A percentile compares a stretch with the other conserved stretches of the same genome.
phyloP scores from a whole-genome alignment of 1,284 basidiomycete species.

The Ustilago trichophora region DNA sequence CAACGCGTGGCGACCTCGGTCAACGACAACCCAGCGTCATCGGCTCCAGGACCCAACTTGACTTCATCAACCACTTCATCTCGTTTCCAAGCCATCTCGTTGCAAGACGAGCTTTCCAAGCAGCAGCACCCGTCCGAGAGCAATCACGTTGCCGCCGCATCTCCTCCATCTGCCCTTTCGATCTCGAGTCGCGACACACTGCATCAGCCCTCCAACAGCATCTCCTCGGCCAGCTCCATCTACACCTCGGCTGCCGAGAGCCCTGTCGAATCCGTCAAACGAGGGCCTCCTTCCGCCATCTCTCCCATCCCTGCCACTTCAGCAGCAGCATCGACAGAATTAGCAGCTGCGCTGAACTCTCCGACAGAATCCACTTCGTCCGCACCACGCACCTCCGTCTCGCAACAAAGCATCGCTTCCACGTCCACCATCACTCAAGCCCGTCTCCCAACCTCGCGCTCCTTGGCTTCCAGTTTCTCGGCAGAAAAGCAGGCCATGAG shows the following conservation, averaged over 20 bases:
- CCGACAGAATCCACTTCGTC: not conserved
- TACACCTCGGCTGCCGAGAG: slow-evolving; percentile 27
- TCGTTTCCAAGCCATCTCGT: slow-evolving; percentile 15
- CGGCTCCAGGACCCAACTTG: not conserved
- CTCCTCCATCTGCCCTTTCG: slow-evolving; percentile 4
- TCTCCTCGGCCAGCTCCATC: slow-evolving; percentile 19
- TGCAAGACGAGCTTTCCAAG: slow-evolving; percentile 19
- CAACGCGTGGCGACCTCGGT: not conserved
- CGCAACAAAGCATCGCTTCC: slow-evolving; percentile 40
- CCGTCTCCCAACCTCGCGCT: slow-evolving; percentile 19
- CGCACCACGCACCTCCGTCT: slow-evolving; percentile 17
- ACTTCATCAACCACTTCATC: slow-evolving; percentile 24
- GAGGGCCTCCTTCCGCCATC: not conserved
- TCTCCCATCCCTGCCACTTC: not conserved
- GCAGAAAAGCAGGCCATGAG: slow-evolving; percentile 32
- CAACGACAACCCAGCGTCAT: not conserved
- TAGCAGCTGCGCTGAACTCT: no score
- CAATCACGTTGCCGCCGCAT: not conserved
- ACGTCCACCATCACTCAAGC: slow-evolving; percentile 32
- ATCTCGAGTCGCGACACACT: not conserved
- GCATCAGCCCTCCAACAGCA: slow-evolving; percentile 6
- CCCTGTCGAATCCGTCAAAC: not conserved
- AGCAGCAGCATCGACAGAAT: not conserved
- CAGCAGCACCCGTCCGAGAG: not conserved
- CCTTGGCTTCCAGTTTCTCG: slow-evolving; percentile 7